These are phyloP conservation scores for Geum urbanum DNA, from an alignment of 306 rosid species.

Conservation along the genomic window DNA sequence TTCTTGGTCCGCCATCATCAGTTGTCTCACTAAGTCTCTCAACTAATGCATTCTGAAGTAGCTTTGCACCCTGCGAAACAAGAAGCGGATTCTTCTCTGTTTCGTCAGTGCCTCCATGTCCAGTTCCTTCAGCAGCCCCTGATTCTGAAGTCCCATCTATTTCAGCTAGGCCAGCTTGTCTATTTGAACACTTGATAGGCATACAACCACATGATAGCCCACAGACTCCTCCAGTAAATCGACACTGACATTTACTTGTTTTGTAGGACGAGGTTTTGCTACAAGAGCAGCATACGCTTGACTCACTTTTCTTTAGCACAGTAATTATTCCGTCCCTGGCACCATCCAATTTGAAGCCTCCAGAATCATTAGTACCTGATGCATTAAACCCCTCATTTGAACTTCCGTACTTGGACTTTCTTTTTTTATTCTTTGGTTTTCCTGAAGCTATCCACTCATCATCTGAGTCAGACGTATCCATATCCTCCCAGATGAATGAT, in stretches of 20 bases:
- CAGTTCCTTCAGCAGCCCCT: conserved; percentile 27
- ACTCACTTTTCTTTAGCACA: conserved; percentile 4
- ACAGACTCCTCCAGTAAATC: conserved; percentile 43
- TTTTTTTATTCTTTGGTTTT: conserved; percentile 29
- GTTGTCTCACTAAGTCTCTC: conserved; percentile 42
- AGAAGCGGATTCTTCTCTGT: conserved; percentile 43
- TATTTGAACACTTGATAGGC: conserved; percentile 54
- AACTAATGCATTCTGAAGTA: conserved; percentile 65
- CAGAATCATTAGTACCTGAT: conserved; percentile 23
- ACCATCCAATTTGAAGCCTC: conserved; percentile 28
- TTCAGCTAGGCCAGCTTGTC: conserved; percentile 20
- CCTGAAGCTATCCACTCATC: conserved; percentile 43
- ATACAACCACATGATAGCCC: conserved; percentile 59
- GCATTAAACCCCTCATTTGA: conserved; percentile 29
- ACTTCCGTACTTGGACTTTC: conserved; percentile 32
- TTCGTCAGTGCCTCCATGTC: conserved; percentile 33
- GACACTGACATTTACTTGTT: conserved; percentile 67
- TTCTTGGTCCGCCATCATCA: conserved; percentile 35
- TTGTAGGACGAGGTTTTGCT: conserved; percentile 62
- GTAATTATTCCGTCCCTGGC: conserved; percentile 16
- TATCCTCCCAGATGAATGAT: conserved; percentile 63
- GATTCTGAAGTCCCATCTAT: conserved; percentile 17
- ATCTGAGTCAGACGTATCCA: conserved; percentile 71
- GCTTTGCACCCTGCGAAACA: conserved; percentile 70
- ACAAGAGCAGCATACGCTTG: conserved; percentile 61